Percentiles rank a stretch among this genome's conserved stretches.
phyloP scores from a whole-genome alignment of 768 basidiomycete species.

The Sistotremastrum niveocremeum region DNA sequence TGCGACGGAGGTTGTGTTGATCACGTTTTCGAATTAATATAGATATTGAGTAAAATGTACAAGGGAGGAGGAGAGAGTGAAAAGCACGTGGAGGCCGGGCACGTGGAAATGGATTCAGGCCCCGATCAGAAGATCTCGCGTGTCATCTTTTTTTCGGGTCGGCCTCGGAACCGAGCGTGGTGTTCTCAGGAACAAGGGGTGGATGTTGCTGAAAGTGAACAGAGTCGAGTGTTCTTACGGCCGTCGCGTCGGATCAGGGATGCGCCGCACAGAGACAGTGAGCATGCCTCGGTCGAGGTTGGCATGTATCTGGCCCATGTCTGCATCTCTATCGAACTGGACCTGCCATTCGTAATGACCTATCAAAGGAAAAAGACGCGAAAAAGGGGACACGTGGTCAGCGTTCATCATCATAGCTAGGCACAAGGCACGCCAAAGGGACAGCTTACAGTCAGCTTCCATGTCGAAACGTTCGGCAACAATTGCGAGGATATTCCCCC shows the following conservation, averaged over 20 bases:
- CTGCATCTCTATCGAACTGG: conserved; percentile 12
- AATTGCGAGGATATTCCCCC: conserved; percentile 12
- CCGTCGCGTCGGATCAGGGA: neutral
- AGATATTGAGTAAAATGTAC: no score
- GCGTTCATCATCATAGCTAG: neutral
- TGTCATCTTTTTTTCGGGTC: no score
- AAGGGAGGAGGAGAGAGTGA: no score
- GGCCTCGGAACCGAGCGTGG: no score
- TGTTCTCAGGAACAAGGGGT: no score
- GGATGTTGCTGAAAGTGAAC: no score
- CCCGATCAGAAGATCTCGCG: no score
- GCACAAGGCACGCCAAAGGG: neutral
- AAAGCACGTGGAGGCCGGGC: no score
- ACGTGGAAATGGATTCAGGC: no score
- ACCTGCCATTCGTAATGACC: conserved; percentile 16
- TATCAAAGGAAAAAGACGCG: conserved; percentile 1
- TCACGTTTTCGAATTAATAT: conserved; percentile 16
- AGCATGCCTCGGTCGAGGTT: conserved; percentile 11
- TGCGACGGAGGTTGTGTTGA: conserved; percentile 34
- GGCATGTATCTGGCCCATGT: conserved; percentile 12
- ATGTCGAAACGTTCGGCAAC: conserved; percentile 15
- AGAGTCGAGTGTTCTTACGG: no score
- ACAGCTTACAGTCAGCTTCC: conserved; percentile 13
- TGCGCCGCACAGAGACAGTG: conserved; percentile 11
- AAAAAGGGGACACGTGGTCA: neutral